Evolutionary conservation across 2,329 filamentous ascomycete species (phyloP), one percentile per base, ranked within the genome.

Genomic region (Aquanectria penicillioides): DNA sequence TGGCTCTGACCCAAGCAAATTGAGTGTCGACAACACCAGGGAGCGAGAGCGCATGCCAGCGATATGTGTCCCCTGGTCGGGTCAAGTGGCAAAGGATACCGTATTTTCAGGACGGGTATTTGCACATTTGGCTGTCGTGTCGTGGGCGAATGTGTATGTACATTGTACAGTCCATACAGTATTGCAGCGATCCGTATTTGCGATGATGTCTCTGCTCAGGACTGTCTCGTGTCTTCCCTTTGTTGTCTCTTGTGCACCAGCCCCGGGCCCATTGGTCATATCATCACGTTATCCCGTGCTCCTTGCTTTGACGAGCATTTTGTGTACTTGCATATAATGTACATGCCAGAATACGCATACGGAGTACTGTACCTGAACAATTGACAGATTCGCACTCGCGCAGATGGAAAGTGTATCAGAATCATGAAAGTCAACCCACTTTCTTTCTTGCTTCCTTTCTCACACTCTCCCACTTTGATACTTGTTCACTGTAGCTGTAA

Each of bases 91-190:
- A 37, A 37, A n/a, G 36, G 34, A 46, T 17, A 25, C 38, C 17
- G 33, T 31, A 37, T 46, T 38, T 34, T 33, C 10, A 33, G 8
- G 20, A 54, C 50, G 13, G 25, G 41, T 31, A 54, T 54, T 53
- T 47, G 41, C 50, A 47, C 50, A 54, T 54, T 47, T 10, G 17
- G 13, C 17, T n/a, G n/a, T n/a, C n/a, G n/a, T n/a, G 28, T 51
- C 31, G 34, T 9, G 31, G 31, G 50, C 23, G 13, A 38, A 28
- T n/a, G n/a, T n/a, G n/a, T n/a, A 25, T 46, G 40, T 28, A 18
- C 18, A 46, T n/a, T n/a, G n/a, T n/a, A n/a, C n/a, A n/a, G n/a
- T n/a, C n/a, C n/a, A n/a, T n/a, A n/a, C n/a, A n/a, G n/a, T n/a
- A n/a, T n/a, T n/a, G n/a, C n/a, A n/a, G n/a, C n/a, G n/a, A n/a